Base-by-base conservation (phyloP, 2,329 filamentous ascomycete genomes). In the Thermothelomyces thermophilus region DNA sequence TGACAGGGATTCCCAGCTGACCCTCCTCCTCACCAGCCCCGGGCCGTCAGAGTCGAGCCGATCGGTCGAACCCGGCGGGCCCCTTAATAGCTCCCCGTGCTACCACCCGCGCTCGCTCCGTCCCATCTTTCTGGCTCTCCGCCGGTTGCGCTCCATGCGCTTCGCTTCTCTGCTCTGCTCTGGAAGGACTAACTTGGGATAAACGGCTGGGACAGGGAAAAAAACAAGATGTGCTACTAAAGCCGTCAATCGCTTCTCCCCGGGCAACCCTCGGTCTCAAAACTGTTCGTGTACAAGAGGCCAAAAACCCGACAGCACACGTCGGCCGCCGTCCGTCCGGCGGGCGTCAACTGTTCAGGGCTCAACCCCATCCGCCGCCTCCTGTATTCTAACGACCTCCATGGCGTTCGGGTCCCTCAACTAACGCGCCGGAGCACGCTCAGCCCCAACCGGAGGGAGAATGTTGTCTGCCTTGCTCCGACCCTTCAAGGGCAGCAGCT, bases 391-490 rank as follows among this genome's bases (percentile, higher is more conserved):
- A 28, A 47, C 39, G 35, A n/a, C 34, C 46, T 55, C 54, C 50
- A 62, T 62, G 60, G 60, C 58, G 57, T 34, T 50, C 28, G 46
- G 42, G 34, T 50, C 47, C 37, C 52, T 31, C 35, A 16, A 53
- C 47, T 54, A 45, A 53, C 54, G 56, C 58, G 55, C 48, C 48
- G 36, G 58, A 59, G 55, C 52, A 55, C 55, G 51, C 50, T 50
- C 43, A 54, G 50, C 57, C 54, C 24, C 51, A 39, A 48, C 22
- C 51, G 46, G 56, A 64, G 56, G 41, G 56, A 64, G 56, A 39
- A 67, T 68, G 62, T 56, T 68, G 42, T 63, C 63, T 47, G 58
- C 56, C 42, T 49, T 68, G 47, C 48, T 66, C 26, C 62, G 64
- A 43, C 62, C 66, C 51, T 58, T 66, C 44, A 58, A 57, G 55